Evolutionary conservation across 2,329 filamentous ascomycete genomes (phyloP).

Genomic region (Monosporascus sp.): DNA sequence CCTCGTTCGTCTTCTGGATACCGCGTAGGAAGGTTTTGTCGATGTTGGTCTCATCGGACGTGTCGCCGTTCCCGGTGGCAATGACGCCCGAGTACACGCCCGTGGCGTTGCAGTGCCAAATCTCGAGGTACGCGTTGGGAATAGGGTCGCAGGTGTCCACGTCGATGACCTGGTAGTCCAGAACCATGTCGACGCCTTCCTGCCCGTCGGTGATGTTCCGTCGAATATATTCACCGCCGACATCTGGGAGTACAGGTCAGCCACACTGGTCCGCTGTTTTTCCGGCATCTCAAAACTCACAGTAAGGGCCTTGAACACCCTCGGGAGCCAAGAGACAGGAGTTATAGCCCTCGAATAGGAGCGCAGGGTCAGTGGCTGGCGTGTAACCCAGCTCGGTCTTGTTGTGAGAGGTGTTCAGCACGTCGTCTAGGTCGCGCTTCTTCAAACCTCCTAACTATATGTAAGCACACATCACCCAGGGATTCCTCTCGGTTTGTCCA

Average conservation of each 20-base stretch:
- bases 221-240: slow-evolving; percentile 47
- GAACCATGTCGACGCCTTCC: slow-evolving; percentile 40
- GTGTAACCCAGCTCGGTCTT: slow-evolving; percentile 30
- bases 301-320: slow-evolving; percentile 51
- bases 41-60: slow-evolving; percentile 30
- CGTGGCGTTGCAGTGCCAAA: slow-evolving; percentile 44
- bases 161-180: slow-evolving; percentile 52
- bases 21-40: slow-evolving; percentile 38
- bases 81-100: slow-evolving; percentile 45
- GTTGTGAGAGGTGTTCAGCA: slow-evolving; percentile 33
- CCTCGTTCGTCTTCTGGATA: slow-evolving; percentile 33
- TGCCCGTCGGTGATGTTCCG: slow-evolving; percentile 42
- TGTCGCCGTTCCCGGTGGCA: slow-evolving; percentile 36
- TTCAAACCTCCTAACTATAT: slow-evolving; percentile 6
- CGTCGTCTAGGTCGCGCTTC: slow-evolving; percentile 28
- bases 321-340: slow-evolving; percentile 49
- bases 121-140: slow-evolving; percentile 43
- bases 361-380: slow-evolving; percentile 25
- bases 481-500: slow-evolving; percentile 5
- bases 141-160: slow-evolving; percentile 49
- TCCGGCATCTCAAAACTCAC: slow-evolving; percentile 16
- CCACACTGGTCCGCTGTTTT: background rate
- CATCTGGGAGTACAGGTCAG: slow-evolving; percentile 24
- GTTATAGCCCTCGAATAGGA: slow-evolving; percentile 37
- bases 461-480: background rate